Base-by-base conservation (phyloP, 495 filamentous ascomycete genomes). In the Amorphotheca resinae region DNA sequence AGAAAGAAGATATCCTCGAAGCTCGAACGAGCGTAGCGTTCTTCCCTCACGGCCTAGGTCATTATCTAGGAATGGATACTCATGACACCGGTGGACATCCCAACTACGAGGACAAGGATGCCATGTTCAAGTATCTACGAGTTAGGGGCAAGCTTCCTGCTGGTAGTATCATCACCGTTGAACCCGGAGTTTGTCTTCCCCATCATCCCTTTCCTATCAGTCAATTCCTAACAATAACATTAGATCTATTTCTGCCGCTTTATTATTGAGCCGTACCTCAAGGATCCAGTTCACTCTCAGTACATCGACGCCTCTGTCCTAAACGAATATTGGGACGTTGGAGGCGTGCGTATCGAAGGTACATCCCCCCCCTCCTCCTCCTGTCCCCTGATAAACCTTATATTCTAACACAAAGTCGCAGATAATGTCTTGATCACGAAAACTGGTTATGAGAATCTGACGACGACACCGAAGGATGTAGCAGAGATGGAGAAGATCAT, bases 1-100 rank as follows among this genome's bases (percentile, higher is more conserved):
- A 73, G 15, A 66, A 64, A 21, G 73, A 84, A 9, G 84, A 87
- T 48, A 75, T 95, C 38, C 68, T 93, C 50, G 72, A 74, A 25
- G 70, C 69, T 37, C 66, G 86, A 33, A 79, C 84, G 30, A 88
- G 81, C 49, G 78, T 81, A 1, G 86, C 87, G 4, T 95, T 95
- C 66, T 82, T 94, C 57, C 88, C 88, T 3, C 88, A 95, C 56
- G 88, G 88, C 4, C 67, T 95, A 3, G 88, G 88, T 0, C 54
- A 95, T 58, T 89, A 93, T 52, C 67, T 95, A 7, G 88, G 88
- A 38, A 84, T 95, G 82, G 88, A 95, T 60, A 93, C 86, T 5
- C 88, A 95, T 63, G 88, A 95, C 56, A 83, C 80, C 1, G 88
- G 87, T 44, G 88, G 87, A 15, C 76, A 91, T 57, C 72, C 87